Evolutionary conservation across 768 basidiomycete genomes (phyloP).

Genomic region (Leucocoprinus birnbaumii): DNA sequence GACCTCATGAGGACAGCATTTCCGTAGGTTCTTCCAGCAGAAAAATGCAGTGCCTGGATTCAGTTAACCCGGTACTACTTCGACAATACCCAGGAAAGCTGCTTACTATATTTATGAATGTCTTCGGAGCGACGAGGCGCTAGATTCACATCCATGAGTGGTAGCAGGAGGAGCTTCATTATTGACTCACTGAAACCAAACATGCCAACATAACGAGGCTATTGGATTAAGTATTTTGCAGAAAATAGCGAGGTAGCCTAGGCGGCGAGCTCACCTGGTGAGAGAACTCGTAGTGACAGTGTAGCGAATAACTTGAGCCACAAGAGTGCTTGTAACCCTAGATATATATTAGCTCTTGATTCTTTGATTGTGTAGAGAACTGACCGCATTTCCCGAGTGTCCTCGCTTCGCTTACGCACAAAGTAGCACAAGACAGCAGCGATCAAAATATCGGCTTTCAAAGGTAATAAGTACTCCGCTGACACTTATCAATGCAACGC

Average conservation of each 20-base stretch:
- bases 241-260: neutral
- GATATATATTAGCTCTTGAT: neutral
- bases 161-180: neutral
- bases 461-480: no score
- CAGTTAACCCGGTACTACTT: neutral
- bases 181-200: conserved; percentile 12
- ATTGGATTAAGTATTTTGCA: no score
- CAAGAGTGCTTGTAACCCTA: conserved; percentile 8
- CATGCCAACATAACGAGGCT: conserved; percentile 13
- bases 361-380: no score
- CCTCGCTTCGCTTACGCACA: conserved; percentile 6
- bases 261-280: conserved; percentile 12
- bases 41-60: conserved; percentile 16
- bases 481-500: no score
- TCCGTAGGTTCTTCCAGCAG: conserved; percentile 18
- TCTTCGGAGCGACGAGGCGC: neutral
- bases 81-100: neutral
- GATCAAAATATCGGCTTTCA: conserved; percentile 13
- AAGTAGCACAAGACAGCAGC: conserved; percentile 14
- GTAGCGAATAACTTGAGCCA: conserved; percentile 13
- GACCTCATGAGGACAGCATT: conserved; percentile 18
- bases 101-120: neutral
- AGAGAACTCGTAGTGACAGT: conserved; percentile 12
- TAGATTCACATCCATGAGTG: neutral
- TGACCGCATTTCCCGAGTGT: conserved; percentile 1